These are phyloP conservation scores for Tubosaeta sp. DNA, from an alignment of 768 basidiomycete species.

Conservation along the genomic window DNA sequence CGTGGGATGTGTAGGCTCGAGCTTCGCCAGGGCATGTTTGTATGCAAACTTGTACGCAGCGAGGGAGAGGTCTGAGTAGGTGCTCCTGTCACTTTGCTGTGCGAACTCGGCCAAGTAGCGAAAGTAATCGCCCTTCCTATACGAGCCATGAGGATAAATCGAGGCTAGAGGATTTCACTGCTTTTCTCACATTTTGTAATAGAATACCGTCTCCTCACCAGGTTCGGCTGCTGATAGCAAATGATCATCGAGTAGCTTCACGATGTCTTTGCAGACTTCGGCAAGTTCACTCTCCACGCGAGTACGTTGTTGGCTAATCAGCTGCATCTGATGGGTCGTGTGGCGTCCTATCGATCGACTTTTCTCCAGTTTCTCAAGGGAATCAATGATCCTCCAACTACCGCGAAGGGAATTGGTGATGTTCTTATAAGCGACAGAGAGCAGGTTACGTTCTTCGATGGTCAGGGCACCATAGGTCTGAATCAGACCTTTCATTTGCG, in stretches of 20 bases:
- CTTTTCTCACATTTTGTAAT: constrained; percentile 75
- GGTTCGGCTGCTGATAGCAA: constrained; percentile 59
- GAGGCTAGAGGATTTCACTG: background rate
- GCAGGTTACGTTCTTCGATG: constrained; percentile 82
- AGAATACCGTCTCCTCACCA: constrained; percentile 85
- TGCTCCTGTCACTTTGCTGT: constrained; percentile 61
- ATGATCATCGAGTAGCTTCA: constrained; percentile 59
- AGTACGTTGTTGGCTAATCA: constrained; percentile 69
- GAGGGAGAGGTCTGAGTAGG: constrained; percentile 69
- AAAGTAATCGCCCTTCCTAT: constrained; percentile 86
- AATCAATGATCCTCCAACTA: constrained; percentile 80
- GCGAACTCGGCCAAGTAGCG: constrained; percentile 88
- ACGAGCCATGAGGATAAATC: constrained; percentile 9
- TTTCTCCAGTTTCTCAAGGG: constrained; percentile 60
- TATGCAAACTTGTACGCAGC: constrained; percentile 85
- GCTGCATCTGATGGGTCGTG: constrained; percentile 45
- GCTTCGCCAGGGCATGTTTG: constrained; percentile 70
- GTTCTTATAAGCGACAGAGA: constrained; percentile 91
- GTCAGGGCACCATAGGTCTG: constrained; percentile 65
- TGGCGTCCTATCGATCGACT: constrained; percentile 29
- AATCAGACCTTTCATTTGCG: constrained; percentile 73
- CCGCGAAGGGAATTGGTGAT: constrained; percentile 77
- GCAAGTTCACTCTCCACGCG: constrained; percentile 75
- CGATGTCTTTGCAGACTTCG: constrained; percentile 75
- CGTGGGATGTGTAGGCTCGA: constrained; percentile 80